phyloP scores from a whole-genome alignment of 2,329 filamentous ascomycete species.

The Diaporthe velutina region DNA sequence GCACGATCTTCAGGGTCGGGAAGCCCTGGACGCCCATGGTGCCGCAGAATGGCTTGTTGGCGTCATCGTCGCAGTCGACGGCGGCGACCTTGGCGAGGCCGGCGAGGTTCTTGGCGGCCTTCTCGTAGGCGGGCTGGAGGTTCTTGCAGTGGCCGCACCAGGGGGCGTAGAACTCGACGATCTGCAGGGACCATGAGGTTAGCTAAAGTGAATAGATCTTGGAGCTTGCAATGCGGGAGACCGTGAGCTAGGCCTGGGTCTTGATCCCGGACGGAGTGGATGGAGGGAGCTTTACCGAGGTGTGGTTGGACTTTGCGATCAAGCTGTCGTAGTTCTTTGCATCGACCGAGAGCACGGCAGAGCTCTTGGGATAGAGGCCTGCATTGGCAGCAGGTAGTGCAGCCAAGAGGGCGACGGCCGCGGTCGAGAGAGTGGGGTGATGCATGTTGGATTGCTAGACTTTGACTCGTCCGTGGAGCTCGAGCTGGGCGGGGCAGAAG shows the following conservation, averaged over 20 bases:
- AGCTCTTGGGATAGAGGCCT: conserved; percentile 86
- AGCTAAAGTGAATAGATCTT: background rate
- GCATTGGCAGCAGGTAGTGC: conserved; percentile 71
- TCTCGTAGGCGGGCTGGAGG: conserved; percentile 95
- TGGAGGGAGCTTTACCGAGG: conserved; percentile 73
- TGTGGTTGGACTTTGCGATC: conserved; percentile 91
- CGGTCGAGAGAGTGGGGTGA: conserved; percentile 65
- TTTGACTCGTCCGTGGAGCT: conserved; percentile 11
- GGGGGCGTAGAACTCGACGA: conserved; percentile 91
- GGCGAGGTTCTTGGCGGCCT: conserved; percentile 88
- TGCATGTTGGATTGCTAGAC: conserved; percentile 59
- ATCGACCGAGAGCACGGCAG: conserved; percentile 86
- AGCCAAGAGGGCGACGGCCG: conserved; percentile 74
- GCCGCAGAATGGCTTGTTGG: conserved; percentile 90
- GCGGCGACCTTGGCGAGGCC: conserved; percentile 95
- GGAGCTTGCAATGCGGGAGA: background rate
- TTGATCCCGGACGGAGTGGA: background rate
- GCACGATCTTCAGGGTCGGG: conserved; percentile 94
- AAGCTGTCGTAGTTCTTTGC: conserved; percentile 83
- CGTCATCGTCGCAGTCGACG: conserved; percentile 93
- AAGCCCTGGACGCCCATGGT: conserved; percentile 92
- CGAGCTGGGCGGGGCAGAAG: background rate
- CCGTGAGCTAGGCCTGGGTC: background rate
- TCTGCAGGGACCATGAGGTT: conserved; percentile 52
- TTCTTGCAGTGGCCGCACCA: conserved; percentile 99